Conservation (phyloP, 305 asterid species). For the Fraxinus platypoda region DNA sequence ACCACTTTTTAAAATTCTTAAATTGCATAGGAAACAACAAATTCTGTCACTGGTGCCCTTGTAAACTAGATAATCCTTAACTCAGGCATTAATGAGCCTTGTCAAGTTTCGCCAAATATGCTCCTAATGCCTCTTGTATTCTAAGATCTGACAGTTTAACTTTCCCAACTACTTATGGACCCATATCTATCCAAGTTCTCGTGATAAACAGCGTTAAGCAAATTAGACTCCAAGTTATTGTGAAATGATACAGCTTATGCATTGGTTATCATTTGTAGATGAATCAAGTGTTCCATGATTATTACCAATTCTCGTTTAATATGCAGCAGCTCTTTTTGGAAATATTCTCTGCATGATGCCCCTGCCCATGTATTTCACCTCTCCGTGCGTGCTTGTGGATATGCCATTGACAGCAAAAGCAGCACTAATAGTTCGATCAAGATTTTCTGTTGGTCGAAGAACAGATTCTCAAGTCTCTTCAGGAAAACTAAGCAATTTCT, state of each 20-base stretch:
- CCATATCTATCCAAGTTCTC: background rate
- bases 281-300: constrained; percentile 1
- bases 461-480: constrained; percentile 47
- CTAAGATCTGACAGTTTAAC: background rate
- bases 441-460: constrained; percentile 61
- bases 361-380: constrained; percentile 89
- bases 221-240: background rate
- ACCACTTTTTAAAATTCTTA: background rate
- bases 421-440: constrained; percentile 44
- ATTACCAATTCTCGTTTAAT: constrained; percentile 3
- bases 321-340: constrained; percentile 79
- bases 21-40: background rate
- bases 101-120: background rate
- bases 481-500: constrained; percentile 15
- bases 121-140: background rate
- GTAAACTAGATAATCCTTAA: background rate
- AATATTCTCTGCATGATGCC: constrained; percentile 90
- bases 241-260: background rate
- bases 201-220: background rate
- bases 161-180: background rate
- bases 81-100: background rate
- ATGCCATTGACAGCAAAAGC: constrained; percentile 57
- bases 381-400: constrained; percentile 73
- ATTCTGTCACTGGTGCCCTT: background rate
- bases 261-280: background rate